A percentile compares a stretch with the other conserved stretches of the same genome.
phyloP scores from a whole-genome alignment of 768 basidiomycete species.

The Baorangia bicolor region DNA sequence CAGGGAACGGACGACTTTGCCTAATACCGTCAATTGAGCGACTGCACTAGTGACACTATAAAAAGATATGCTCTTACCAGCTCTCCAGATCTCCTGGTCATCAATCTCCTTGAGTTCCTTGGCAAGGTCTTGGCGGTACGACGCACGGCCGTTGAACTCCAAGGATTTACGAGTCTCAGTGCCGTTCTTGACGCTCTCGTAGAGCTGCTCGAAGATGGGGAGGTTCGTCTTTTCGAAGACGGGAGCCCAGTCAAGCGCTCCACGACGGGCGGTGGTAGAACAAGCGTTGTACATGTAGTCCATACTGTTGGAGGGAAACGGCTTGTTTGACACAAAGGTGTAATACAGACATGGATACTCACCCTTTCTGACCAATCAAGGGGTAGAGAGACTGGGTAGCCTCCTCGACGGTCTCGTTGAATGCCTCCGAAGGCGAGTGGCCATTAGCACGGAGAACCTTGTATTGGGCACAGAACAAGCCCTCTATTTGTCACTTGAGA shows the following conservation, averaged over 20 bases:
- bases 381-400: slow-evolving; percentile 99
- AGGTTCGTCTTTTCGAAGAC: slow-evolving; percentile 93
- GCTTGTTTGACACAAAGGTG: background rate
- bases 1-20: slow-evolving; percentile 88
- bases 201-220: slow-evolving; percentile 93
- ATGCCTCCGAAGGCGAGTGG: slow-evolving; percentile 96
- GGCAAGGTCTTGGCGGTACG: slow-evolving; percentile 91
- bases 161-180: slow-evolving; percentile 96
- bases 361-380: slow-evolving; percentile 93
- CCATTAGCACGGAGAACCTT: slow-evolving; percentile 95
- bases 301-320: slow-evolving; percentile 55
- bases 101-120: slow-evolving; percentile 93
- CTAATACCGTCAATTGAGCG: slow-evolving; percentile 31
- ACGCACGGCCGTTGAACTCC: slow-evolving; percentile 90
- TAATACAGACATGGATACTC: slow-evolving; percentile 22
- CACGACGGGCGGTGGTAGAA: slow-evolving; percentile 98
- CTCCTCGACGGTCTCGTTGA: slow-evolving; percentile 99
- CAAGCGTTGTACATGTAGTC: slow-evolving; percentile 99
- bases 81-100: slow-evolving; percentile 98
- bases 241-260: slow-evolving; percentile 99
- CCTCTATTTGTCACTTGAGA: slow-evolving; percentile 54
- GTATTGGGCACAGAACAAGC: slow-evolving; percentile 99
- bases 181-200: slow-evolving; percentile 92
- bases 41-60: background rate
- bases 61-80: slow-evolving; percentile 50